A percentile compares a stretch with the other conserved stretches of the same genome.
phyloP scores from a whole-genome alignment of 805 yeast species.

The Kodamaea kaohsiungensis region DNA sequence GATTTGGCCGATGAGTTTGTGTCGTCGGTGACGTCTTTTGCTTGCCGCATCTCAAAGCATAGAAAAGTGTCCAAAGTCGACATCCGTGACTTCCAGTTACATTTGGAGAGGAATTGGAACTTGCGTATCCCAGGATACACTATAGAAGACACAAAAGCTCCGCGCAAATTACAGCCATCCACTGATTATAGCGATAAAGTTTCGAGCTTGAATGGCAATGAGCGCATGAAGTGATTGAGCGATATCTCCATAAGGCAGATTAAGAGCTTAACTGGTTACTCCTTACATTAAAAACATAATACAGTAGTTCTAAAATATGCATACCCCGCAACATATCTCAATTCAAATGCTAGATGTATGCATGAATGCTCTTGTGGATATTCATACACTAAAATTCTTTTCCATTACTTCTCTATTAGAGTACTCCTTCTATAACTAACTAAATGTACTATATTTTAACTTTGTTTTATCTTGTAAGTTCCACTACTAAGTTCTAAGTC shows the following conservation, averaged over 20 bases:
- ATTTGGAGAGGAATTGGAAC: constrained; percentile 31
- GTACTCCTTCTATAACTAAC: not conserved
- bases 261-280: too few relatives aligned
- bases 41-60: constrained; percentile 31
- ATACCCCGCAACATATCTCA: not conserved
- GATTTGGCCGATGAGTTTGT: constrained; percentile 33
- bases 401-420: not conserved
- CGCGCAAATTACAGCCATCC: constrained; percentile 27
- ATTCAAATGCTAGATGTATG: too few relatives aligned
- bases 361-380: too few relatives aligned
- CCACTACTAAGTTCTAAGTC: constrained; percentile 36
- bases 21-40: constrained; percentile 27
- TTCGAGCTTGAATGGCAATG: constrained; percentile 1
- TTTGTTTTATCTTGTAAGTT: constrained; percentile 30
- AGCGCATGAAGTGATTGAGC: not conserved
- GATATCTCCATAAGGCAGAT: too few relatives aligned
- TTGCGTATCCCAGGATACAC: constrained; percentile 28
- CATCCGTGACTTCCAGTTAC: constrained; percentile 29
- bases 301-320: too few relatives aligned
- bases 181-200: constrained; percentile 25
- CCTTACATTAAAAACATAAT: too few relatives aligned
- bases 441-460: not conserved
- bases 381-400: too few relatives aligned
- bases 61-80: constrained; percentile 28
- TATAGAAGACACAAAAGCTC: constrained; percentile 25